Base-by-base conservation (phyloP, 331 rosid species). In the Quercus lobata region DNA sequence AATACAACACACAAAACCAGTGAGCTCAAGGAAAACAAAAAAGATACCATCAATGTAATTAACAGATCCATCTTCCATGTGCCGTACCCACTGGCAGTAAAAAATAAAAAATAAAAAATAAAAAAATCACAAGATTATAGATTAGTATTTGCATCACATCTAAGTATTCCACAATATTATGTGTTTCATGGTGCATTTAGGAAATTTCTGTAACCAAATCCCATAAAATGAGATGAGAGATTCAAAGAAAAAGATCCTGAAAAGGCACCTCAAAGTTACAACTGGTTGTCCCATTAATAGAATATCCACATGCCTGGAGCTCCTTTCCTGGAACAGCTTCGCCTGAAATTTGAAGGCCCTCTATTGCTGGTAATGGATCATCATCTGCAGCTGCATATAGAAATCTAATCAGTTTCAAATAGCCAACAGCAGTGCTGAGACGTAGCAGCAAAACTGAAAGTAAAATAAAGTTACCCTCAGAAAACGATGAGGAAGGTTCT, bases 401-500 rank as follows among this genome's bases (percentile, higher is more conserved):
- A 55, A 49, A 84, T 53, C 63, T 53, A 79, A 35, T 86, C 58
- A 81, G 79, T 81, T 80, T 83, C 75, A 74, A 75, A 72, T 65
- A 56, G 73, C 72, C 69, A 75, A 74, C 32, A 29, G 57, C 58
- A 66, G 62, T 73, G 56, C 56, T 58, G 66, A 22, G 35, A 54
- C 46, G 63, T 54, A 57, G 70, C 57, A 44, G 34, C 66, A 58
- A 71, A 78, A 58, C 54, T 81, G n/a, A 78, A 66, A 82, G 79
- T 12, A 49, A 14, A 25, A 71, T 65, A 60, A 6, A 17, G 58
- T 73, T 79, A 85, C 96, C 96, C 82, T 96, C 98, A 53, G 99
- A 96, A 91, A 90, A 91, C 62, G 98, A 90, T 56, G 98, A 91
- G 75, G 97, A 92, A 84, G 97, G 97, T 83, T 96, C 97, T 84